Base-by-base conservation (phyloP, 805 yeast genomes). In the Candida boleticola region DNA sequence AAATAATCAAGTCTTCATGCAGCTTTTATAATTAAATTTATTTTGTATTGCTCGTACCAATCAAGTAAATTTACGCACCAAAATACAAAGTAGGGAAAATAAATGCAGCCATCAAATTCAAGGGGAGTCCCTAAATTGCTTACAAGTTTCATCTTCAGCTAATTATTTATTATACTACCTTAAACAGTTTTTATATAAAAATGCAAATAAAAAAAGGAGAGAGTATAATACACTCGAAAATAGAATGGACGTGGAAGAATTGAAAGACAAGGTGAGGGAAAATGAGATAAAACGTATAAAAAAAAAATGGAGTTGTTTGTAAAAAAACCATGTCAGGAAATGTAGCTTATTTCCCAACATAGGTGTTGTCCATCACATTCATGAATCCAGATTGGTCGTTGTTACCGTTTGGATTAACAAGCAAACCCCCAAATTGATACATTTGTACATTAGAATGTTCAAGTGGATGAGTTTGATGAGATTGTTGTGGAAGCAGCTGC, bases 371-470 rank as follows among this genome's bases (percentile, higher is more conserved):
- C 41, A 38, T 21, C 26, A 38, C 29, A n/a, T 38, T 38, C 25
- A 38, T 30, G 19, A n/a, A 38, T 7, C 41, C 41, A 16, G 29
- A 6, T 30, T 38, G 41, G 3, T 38, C 36, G 23, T 14, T 21
- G 22, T 29, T 31, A 5, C 36, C 36, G 18, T 6, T 18, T 10
- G 31, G n/a, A n/a, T 30, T 30, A 17, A 38, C 35, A 26, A 36
- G 30, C 4, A 26, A 19, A 4, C 39, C 39, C 10, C 39, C 39
- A 36, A 29, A 35, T 17, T 40, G 46, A 31, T 44, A 44, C 16
- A 18, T 34, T 33, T 29, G 39, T 31, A 27, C 21, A 30, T 26
- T 32, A 14, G 22, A 18, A 40, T 36, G 32, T 11, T 39, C 26
- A 16, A 20, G 22, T 9, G 36, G 36, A 13, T 37, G 36, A 11